Conservation (phyloP, 2,329 filamentous ascomycete species). For the Neophaeococcomyces aloes region DNA sequence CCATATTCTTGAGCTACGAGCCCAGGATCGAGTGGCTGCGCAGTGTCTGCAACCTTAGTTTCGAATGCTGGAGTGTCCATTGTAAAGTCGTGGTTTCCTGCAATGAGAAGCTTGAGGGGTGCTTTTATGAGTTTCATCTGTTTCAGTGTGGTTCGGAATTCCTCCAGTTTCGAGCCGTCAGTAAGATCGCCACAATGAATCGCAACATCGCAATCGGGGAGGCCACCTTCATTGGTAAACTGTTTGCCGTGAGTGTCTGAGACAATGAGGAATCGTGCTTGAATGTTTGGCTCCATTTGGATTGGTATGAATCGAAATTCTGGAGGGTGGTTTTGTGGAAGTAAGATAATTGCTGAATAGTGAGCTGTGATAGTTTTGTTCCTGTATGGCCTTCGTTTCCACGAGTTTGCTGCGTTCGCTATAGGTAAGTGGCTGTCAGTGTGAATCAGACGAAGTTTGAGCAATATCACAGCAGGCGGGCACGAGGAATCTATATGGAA, state of each 20-base stretch:
- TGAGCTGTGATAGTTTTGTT: no score
- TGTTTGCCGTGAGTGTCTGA: conserved; percentile 37
- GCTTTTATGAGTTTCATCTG: conserved; percentile 36
- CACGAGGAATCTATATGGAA: no score
- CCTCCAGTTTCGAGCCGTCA: conserved; percentile 30
- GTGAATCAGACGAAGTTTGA: no score
- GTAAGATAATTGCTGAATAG: no score
- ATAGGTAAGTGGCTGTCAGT: no score
- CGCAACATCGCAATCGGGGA: conserved; percentile 36
- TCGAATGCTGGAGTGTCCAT: conserved; percentile 31
- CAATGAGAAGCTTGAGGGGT: conserved; percentile 44
- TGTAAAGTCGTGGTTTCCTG: conserved; percentile 46
- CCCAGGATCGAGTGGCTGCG: conserved; percentile 22
- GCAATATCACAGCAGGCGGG: no score
- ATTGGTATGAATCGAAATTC: no score
- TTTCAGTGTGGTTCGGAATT: conserved; percentile 34
- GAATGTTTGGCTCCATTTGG: conserved; percentile 21
- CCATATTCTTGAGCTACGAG: conserved; percentile 32
- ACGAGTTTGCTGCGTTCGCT: no score
- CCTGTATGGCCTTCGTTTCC: no score
- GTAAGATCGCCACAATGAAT: conserved; percentile 48
- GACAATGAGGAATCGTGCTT: conserved; percentile 29
- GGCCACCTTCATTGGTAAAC: conserved; percentile 16
- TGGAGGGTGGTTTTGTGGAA: no score
- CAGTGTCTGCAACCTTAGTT: conserved; percentile 24